phyloP scores from a whole-genome alignment of 108 stramenopile species.

The Nitzschia sp. region DNA sequence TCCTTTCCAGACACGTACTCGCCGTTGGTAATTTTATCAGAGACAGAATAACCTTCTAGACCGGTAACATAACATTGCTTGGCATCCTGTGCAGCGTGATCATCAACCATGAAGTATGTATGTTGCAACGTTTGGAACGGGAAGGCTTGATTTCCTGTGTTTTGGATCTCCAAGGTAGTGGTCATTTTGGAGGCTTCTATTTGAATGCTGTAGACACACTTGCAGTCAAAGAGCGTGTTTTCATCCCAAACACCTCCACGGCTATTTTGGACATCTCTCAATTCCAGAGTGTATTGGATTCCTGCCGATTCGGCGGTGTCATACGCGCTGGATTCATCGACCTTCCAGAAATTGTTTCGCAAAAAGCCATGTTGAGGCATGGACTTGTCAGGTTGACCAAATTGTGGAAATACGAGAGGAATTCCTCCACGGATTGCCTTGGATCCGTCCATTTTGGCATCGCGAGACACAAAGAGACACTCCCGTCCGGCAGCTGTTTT shows the following conservation, averaged over 20 bases:
- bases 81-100: slow-evolving; percentile 50
- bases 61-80: slow-evolving; percentile 60
- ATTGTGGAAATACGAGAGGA: slow-evolving; percentile 80
- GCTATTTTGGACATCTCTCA: slow-evolving; percentile 58
- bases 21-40: slow-evolving; percentile 60
- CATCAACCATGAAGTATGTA: slow-evolving; percentile 67
- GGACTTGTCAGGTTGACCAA: slow-evolving; percentile 69
- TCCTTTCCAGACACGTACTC: slow-evolving; percentile 41
- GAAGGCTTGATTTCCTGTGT: slow-evolving; percentile 49
- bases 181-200: slow-evolving; percentile 46
- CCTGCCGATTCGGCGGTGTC: slow-evolving; percentile 44
- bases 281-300: slow-evolving; percentile 45
- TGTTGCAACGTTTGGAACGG: slow-evolving; percentile 72
- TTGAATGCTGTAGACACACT: slow-evolving; percentile 44
- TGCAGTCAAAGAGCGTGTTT: slow-evolving; percentile 36
- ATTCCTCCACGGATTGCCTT: slow-evolving; percentile 83
- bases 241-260: slow-evolving; percentile 68
- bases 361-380: slow-evolving; percentile 87
- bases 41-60: slow-evolving; percentile 51
- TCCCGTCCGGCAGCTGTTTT: slow-evolving; percentile 36
- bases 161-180: slow-evolving; percentile 61
- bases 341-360: slow-evolving; percentile 66
- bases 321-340: slow-evolving; percentile 22
- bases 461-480: slow-evolving; percentile 64
- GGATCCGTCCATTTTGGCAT: slow-evolving; percentile 74